Evolutionary conservation across 2,329 filamentous ascomycete genomes (phyloP).

Genomic region (Aspergillus pseudoterreus): DNA sequence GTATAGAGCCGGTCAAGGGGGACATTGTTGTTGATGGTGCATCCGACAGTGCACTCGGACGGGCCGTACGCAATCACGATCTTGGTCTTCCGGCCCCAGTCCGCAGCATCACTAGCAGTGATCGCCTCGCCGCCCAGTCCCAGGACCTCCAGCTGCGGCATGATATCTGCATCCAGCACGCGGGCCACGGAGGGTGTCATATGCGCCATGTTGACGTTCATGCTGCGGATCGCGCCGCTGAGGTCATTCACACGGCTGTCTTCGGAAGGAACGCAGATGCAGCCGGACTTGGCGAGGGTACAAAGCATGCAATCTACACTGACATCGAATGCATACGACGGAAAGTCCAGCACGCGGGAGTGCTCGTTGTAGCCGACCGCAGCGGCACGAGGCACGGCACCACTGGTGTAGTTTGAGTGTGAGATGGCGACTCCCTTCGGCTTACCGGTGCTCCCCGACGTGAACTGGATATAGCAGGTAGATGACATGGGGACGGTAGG

Average conservation of each 20-base stretch:
- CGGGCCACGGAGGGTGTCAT: slow-evolving; percentile 34
- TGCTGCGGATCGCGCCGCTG: slow-evolving; percentile 12
- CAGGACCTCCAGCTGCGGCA: slow-evolving; percentile 6
- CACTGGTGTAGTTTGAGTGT: slow-evolving; percentile 45
- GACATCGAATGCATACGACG: slow-evolving; percentile 47
- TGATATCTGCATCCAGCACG: slow-evolving; percentile 15
- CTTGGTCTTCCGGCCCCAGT: neutral
- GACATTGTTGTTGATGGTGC: slow-evolving; percentile 1
- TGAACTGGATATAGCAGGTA: slow-evolving; percentile 68
- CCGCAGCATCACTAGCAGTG: neutral
- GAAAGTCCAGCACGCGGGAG: slow-evolving; percentile 37
- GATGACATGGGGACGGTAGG: slow-evolving; percentile 2
- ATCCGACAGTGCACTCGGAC: slow-evolving; percentile 1
- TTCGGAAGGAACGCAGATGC: slow-evolving; percentile 51
- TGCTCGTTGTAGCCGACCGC: slow-evolving; percentile 21
- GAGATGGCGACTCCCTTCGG: slow-evolving; percentile 82
- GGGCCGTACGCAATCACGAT: slow-evolving; percentile 3
- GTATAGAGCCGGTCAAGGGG: slow-evolving; percentile 9
- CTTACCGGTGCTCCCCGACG: slow-evolving; percentile 77
- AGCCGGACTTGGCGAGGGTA: slow-evolving; percentile 51
- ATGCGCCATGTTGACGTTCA: slow-evolving; percentile 33
- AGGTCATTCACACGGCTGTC: slow-evolving; percentile 11
- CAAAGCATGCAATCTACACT: slow-evolving; percentile 49
- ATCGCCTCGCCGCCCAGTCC: slow-evolving; percentile 9
- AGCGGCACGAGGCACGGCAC: slow-evolving; percentile 1